Evolutionary conservation across 2,329 filamentous ascomycete species (phyloP), one percentile per base, ranked within the genome.

Genomic region (Colletotrichum cereale): DNA sequence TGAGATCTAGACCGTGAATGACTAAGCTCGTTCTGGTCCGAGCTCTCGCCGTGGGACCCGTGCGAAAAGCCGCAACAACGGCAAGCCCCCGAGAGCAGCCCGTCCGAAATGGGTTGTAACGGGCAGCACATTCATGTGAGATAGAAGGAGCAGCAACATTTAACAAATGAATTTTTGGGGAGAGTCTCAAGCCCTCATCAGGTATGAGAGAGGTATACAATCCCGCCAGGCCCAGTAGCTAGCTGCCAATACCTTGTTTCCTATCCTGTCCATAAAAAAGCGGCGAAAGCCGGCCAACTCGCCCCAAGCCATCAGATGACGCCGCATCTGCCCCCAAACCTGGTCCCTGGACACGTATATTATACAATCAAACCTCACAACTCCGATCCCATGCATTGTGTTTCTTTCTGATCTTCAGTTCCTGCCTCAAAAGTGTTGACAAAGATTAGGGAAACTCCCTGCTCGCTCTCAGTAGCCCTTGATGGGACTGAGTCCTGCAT

Each of bases 401-500:
- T 55, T 47, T 5, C 48, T 36, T 52, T 38, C 55, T 40, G 12
- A 16, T 53, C 31, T 11, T 40, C 42, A 14, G 29, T n/a, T 56
- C 26, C 18, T 38, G 26, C 63, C 55, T 36, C 14, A 5, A 5
- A 3, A 21, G 31, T 31, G 4, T 29, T 2, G 34, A 38, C 29
- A 5, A 40, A 14, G 5, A 52, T 36, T 7, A 5, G 34, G 16
- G 44, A 29, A n/a, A 21, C 5, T 21, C 29, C 24, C 44, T n/a
- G 44, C n/a, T n/a, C 10, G 31, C 47, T 50, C 29, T 47, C 52
- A 65, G 42, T 82, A 82, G 1, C 73, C 76, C 75, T 84, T 85
- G 74, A 76, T 80, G 0, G 82, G 81, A 64, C 80, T 85, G 26
- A 82, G 79, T 6, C 68, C 38, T 40, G 75, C 74, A 34, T 79